Percentiles rank a stretch among this genome's conserved stretches.
These are phyloP conservation scores for Ganoderma meredithae DNA, from an alignment of 1,284 basidiomycete species.

Conservation along the genomic window DNA sequence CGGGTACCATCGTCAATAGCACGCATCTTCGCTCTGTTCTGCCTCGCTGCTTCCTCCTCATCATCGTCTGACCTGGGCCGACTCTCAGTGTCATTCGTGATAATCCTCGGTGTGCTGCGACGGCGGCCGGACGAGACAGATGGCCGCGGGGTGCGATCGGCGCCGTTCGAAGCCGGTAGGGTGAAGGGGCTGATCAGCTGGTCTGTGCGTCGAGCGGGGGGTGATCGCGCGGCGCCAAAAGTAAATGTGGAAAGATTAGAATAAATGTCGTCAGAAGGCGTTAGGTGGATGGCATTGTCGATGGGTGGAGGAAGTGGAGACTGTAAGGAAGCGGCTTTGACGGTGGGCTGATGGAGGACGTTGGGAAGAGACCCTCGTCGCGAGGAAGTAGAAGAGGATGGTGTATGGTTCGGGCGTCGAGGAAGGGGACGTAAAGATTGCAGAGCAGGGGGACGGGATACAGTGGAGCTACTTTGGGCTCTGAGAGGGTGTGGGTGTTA, in stretches of 20 bases:
- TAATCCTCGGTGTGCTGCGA: constrained; percentile 30
- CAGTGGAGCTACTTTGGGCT: constrained; percentile 32
- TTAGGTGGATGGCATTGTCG: constrained; percentile 24
- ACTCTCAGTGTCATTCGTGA: constrained; percentile 37
- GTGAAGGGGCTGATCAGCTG: constrained; percentile 42
- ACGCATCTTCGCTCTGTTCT: constrained; percentile 52
- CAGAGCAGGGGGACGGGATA: constrained; percentile 35
- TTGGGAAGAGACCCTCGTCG: constrained; percentile 40
- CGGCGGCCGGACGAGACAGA: not conserved
- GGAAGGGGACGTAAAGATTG: constrained; percentile 32
- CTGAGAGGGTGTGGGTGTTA: constrained; percentile 25
- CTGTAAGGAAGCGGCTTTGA: constrained; percentile 27
- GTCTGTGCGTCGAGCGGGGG: constrained; percentile 35
- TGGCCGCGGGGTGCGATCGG: constrained; percentile 33
- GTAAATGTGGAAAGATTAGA: constrained; percentile 48
- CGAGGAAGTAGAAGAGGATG: constrained; percentile 33
- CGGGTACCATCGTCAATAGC: constrained; percentile 55
- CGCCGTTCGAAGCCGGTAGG: constrained; percentile 33
- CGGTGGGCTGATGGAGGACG: constrained; percentile 34
- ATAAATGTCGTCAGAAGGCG: constrained; percentile 46
- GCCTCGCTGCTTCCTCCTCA: constrained; percentile 43
- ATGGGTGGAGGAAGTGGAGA: constrained; percentile 25
- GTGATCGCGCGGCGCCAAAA: constrained; percentile 46
- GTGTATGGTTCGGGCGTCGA: constrained; percentile 38
- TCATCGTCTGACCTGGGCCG: constrained; percentile 42